Evolutionary conservation across 805 yeast species (phyloP), one percentile per base, ranked within the genome.

Genomic region (Wickerhamomyces queroliae): DNA sequence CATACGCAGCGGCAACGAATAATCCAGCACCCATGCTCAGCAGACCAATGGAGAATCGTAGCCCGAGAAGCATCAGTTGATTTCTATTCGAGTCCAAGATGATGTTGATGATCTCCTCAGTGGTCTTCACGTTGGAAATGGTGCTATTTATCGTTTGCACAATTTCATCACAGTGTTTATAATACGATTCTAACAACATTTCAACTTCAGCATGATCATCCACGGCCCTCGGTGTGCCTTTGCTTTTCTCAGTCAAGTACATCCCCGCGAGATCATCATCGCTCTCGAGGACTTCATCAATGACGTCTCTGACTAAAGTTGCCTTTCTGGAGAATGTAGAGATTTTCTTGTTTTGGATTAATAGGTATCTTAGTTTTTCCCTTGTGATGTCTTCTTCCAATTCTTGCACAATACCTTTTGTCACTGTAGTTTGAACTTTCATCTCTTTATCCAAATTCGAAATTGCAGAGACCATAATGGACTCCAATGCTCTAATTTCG

Each of bases 101-200:
- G 47, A 93, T 90, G 53, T 89, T 89, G 44, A 90, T 89, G 52
- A 93, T 89, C 59, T 93, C 99, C 59, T 93, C 98, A 0, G 97
- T 90, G 17, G 95, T 86, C 46, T 78, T 77, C 39, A 93, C 91
- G 57, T 91, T 90, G n/a, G 84, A 74, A 24, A 79, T 73, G 27
- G 86, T 64, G 47, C 76, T 84, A 46, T 83, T 93, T 17, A 83
- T 83, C 3, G 85, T 84, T 58, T 93, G 98, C 2, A 91, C 97
- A 46, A 93, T 85, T 52, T 95, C 97, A 63, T 91, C 98, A 43
- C 86, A 76, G 39, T 91, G 95, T 38, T 83, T 82, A 52, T 86
- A 88, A 65, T 93, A 93, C 1, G 95, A 83, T 55, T 93, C 99
- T 19, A 93, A 62, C 37, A 93, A 68, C 69, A 93, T 72, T 56